Evolutionary conservation across 1,284 basidiomycete genomes (phyloP).

Genomic region (Ceratobasidium sp.): DNA sequence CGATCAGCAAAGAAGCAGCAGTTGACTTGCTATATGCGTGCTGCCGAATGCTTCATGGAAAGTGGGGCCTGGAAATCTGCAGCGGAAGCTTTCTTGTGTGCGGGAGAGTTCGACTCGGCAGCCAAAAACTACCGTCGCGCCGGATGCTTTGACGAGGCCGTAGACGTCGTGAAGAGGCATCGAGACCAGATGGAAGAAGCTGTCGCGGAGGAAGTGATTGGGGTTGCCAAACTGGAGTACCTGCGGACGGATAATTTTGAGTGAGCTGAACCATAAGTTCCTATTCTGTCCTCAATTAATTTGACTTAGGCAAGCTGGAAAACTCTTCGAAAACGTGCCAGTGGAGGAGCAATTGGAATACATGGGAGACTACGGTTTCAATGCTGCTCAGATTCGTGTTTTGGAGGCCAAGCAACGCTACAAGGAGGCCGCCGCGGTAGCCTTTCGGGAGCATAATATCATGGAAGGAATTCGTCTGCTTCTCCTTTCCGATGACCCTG

Average conservation of each 20-base stretch:
- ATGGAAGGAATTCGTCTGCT: slow-evolving; percentile 42
- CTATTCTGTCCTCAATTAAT: not conserved
- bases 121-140: slow-evolving; percentile 58
- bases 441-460: slow-evolving; percentile 55
- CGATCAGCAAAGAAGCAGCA: slow-evolving; percentile 17
- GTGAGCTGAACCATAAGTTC: slow-evolving; percentile 52
- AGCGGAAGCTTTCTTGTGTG: slow-evolving; percentile 58
- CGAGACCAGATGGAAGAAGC: slow-evolving; percentile 50
- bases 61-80: slow-evolving; percentile 47
- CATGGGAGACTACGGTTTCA: slow-evolving; percentile 62
- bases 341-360: slow-evolving; percentile 60
- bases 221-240: slow-evolving; percentile 61
- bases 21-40: slow-evolving; percentile 45
- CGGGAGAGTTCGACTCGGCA: slow-evolving; percentile 52
- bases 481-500: not conserved
- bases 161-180: slow-evolving; percentile 55
- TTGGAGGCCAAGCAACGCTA: slow-evolving; percentile 56
- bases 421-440: slow-evolving; percentile 63
- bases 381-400: slow-evolving; percentile 58
- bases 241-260: slow-evolving; percentile 54
- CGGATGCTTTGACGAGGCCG: slow-evolving; percentile 61
- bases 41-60: slow-evolving; percentile 62
- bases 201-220: slow-evolving; percentile 57
- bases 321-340: slow-evolving; percentile 56
- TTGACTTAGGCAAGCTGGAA: slow-evolving; percentile 54